Percentiles rank a stretch among this genome's conserved stretches.
phyloP scores from a whole-genome alignment of 805 yeast species.

The Wickerhamomyces mucosus region DNA sequence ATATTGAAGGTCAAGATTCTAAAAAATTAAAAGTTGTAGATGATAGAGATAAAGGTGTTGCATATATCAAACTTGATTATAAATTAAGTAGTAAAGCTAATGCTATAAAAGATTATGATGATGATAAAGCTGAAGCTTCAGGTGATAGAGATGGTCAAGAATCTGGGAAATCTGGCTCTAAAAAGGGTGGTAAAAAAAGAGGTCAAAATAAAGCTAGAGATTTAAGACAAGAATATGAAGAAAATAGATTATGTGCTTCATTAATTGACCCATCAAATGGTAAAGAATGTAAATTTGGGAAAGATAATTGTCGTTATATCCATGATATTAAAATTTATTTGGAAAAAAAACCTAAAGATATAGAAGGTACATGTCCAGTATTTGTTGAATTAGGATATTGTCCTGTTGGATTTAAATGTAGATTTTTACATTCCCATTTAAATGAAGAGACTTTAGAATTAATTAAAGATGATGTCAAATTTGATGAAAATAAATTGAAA shows the following conservation, averaged over 20 bases:
- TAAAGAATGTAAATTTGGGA: slow-evolving; percentile 51
- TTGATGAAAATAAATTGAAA: slow-evolving; percentile 22
- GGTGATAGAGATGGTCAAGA: slow-evolving; percentile 28
- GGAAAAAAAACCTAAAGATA: slow-evolving; percentile 56
- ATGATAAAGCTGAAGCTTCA: slow-evolving; percentile 38
- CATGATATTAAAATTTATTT: slow-evolving; percentile 70
- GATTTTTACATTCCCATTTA: slow-evolving; percentile 77
- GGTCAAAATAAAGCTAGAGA: slow-evolving; percentile 86
- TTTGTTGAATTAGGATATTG: slow-evolving; percentile 76
- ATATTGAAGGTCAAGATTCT: slow-evolving; percentile 2
- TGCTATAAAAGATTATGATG: slow-evolving; percentile 23
- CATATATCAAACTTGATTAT: slow-evolving; percentile 67
- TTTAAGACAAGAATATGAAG: slow-evolving; percentile 57
- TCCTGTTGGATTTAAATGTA: slow-evolving; percentile 86
- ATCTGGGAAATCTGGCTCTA: slow-evolving; percentile 25
- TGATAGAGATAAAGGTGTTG: slow-evolving; percentile 46
- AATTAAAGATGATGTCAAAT: slow-evolving; percentile 32
- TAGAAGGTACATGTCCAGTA: slow-evolving; percentile 79
- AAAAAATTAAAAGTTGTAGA: slow-evolving; percentile 10
- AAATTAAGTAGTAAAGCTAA: slow-evolving; percentile 27
- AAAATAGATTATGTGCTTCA: slow-evolving; percentile 54
- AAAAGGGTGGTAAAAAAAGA: slow-evolving; percentile 39
- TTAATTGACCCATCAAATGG: slow-evolving; percentile 44
- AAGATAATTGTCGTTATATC: slow-evolving; percentile 60
- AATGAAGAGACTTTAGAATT: slow-evolving; percentile 33